These are phyloP conservation scores for Aspergillus incahuasiensis DNA, from an alignment of 495 filamentous ascomycete species.

Conservation along the genomic window DNA sequence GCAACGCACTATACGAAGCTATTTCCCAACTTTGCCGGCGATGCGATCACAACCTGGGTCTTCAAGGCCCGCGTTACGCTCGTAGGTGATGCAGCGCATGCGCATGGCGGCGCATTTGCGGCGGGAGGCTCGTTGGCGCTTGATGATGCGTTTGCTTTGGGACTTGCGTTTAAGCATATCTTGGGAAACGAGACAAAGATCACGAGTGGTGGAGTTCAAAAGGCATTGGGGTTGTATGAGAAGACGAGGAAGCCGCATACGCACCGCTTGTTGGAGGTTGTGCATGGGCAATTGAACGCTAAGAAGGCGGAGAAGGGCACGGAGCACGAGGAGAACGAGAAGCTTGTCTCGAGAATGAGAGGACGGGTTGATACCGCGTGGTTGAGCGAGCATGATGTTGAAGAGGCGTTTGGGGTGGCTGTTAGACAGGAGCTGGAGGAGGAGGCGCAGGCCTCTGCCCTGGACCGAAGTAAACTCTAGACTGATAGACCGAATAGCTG, in stretches of 20 bases:
- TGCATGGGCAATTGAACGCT: constrained; percentile 35
- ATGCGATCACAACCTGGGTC: constrained; percentile 38
- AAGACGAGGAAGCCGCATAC: constrained; percentile 40
- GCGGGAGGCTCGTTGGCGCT: constrained; percentile 49
- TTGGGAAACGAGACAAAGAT: constrained; percentile 5
- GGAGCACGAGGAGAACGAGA: constrained; percentile 29
- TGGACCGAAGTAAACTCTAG: background rate
- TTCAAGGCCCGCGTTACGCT: constrained; percentile 36
- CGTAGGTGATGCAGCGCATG: constrained; percentile 46
- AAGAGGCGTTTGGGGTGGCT: constrained; percentile 27
- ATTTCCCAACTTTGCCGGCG: constrained; percentile 42
- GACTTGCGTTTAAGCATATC: constrained; percentile 23
- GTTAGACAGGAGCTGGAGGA: background rate
- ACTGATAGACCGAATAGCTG: too few relatives aligned
- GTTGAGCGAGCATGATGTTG: constrained; percentile 47
- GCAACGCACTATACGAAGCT: constrained; percentile 38
- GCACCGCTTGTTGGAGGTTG: constrained; percentile 33
- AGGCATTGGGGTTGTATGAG: constrained; percentile 36
- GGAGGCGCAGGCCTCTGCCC: background rate
- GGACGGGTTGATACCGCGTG: constrained; percentile 34
- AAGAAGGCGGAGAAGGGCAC: constrained; percentile 13
- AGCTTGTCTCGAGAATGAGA: constrained; percentile 32
- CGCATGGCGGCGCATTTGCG: constrained; percentile 47
- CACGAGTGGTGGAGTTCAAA: constrained; percentile 9
- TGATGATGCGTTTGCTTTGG: constrained; percentile 39